Evolutionary conservation across 179 eudicot genomes (phyloP).

Genomic region (Camellia oleifera): DNA sequence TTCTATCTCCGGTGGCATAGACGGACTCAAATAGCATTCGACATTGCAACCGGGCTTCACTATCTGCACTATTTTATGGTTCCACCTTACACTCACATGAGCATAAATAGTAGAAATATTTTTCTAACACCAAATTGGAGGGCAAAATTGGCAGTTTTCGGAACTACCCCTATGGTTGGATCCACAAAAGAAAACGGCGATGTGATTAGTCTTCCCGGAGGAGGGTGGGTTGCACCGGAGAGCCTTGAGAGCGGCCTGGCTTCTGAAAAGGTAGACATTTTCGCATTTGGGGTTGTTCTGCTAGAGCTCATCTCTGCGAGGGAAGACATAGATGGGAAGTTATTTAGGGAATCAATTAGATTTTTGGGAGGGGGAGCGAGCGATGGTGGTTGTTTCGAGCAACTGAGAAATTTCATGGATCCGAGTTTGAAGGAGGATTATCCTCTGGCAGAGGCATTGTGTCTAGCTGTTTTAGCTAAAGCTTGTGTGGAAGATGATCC

Average conservation of each 20-base stretch:
- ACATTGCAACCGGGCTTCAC: slow-evolving; percentile 42
- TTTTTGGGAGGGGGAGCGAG: slow-evolving; percentile 36
- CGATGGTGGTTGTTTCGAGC: slow-evolving; percentile 51
- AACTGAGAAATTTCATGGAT: slow-evolving; percentile 41
- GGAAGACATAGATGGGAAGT: slow-evolving; percentile 26
- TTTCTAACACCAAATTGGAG: slow-evolving; percentile 38
- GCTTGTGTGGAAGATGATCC: slow-evolving; percentile 49
- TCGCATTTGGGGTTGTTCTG: slow-evolving; percentile 38
- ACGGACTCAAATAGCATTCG: slow-evolving; percentile 45
- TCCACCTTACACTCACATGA: slow-evolving; percentile 28
- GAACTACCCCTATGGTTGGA: slow-evolving; percentile 15
- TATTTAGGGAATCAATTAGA: slow-evolving; percentile 27
- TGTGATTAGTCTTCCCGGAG: not conserved
- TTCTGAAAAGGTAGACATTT: slow-evolving; percentile 37
- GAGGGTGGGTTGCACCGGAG: slow-evolving; percentile 17
- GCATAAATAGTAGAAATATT: slow-evolving; percentile 27
- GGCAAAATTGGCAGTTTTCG: slow-evolving; percentile 39
- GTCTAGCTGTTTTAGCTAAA: slow-evolving; percentile 42
- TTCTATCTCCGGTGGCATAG: slow-evolving; percentile 28
- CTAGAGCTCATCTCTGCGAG: slow-evolving; percentile 40
- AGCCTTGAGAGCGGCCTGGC: slow-evolving; percentile 6
- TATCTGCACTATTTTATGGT: slow-evolving; percentile 37
- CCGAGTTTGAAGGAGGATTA: slow-evolving; percentile 37
- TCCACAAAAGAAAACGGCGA: slow-evolving; percentile 15
- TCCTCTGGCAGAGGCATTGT: slow-evolving; percentile 46